Evolutionary conservation across 106 monocot species (phyloP).

Genomic region (Iris macrosiphon): DNA sequence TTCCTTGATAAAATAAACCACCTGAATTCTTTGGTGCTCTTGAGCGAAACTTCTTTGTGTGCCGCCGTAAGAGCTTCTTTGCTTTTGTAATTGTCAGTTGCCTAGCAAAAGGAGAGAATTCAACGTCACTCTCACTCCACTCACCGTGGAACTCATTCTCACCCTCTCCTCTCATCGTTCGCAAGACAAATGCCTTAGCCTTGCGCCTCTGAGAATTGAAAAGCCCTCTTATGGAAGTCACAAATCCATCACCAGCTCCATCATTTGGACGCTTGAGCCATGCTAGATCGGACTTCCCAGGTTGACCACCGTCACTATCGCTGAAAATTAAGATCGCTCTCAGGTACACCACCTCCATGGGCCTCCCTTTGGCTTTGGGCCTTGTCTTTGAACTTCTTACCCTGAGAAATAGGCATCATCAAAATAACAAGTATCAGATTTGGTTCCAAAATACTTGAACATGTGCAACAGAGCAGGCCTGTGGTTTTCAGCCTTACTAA

Average conservation of each 20-base stretch:
- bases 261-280: constrained; percentile 60
- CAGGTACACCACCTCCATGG: constrained; percentile 36
- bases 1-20: constrained; percentile 17
- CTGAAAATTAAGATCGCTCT: constrained; percentile 54
- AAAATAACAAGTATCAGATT: background rate
- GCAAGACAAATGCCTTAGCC: constrained; percentile 76
- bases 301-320: constrained; percentile 81
- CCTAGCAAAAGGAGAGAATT: constrained; percentile 83
- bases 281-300: constrained; percentile 51
- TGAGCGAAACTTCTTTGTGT: constrained; percentile 72
- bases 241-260: constrained; percentile 97
- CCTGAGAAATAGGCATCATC: constrained; percentile 28
- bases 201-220: constrained; percentile 86
- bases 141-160: constrained; percentile 66
- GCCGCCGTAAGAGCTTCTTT: constrained; percentile 70
- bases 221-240: constrained; percentile 85
- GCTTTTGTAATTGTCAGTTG: constrained; percentile 90
- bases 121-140: constrained; percentile 80
- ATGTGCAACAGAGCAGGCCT: too few relatives aligned
- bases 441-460: too few relatives aligned
- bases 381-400: constrained; percentile 97
- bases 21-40: constrained; percentile 55
- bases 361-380: constrained; percentile 52
- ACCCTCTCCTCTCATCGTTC: constrained; percentile 85
- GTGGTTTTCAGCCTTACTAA: too few relatives aligned